These are phyloP conservation scores for Nannochloropsis gaditana DNA, from an alignment of 108 stramenopile genomes.

Conservation along the genomic window DNA sequence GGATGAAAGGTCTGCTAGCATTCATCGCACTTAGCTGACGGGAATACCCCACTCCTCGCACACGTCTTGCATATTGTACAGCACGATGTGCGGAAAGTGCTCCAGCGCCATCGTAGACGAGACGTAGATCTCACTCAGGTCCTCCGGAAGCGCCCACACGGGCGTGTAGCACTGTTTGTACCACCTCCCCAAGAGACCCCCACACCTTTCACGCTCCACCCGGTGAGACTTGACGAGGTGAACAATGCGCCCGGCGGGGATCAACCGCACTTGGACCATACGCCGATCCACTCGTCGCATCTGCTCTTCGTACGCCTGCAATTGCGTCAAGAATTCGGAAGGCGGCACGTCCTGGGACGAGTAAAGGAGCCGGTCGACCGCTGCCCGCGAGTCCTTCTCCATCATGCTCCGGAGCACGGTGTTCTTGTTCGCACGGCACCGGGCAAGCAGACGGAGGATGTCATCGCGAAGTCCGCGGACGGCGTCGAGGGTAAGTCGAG, in stretches of 20 bases:
- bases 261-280: background rate
- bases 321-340: background rate
- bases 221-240: background rate
- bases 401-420: constrained; percentile 2
- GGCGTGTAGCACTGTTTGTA: background rate
- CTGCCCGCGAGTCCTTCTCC: background rate
- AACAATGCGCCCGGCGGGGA: background rate
- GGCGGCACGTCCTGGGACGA: background rate
- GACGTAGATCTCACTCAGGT: constrained; percentile 18
- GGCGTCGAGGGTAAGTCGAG: background rate
- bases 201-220: background rate
- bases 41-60: background rate
- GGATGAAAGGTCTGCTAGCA: no score
- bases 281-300: constrained; percentile 8
- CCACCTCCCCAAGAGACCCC: background rate
- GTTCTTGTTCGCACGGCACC: background rate
- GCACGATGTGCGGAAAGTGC: background rate
- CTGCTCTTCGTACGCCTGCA: constrained; percentile 3
- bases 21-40: background rate
- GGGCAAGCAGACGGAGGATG: background rate
- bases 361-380: background rate
- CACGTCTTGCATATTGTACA: background rate
- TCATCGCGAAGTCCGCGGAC: background rate
- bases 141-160: background rate
- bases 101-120: background rate